A percentile compares a stretch with the other conserved stretches of the same genome.
Conservation (phyloP, 2,329 filamentous ascomycete species). For the Clonostachys chloroleuca region DNA sequence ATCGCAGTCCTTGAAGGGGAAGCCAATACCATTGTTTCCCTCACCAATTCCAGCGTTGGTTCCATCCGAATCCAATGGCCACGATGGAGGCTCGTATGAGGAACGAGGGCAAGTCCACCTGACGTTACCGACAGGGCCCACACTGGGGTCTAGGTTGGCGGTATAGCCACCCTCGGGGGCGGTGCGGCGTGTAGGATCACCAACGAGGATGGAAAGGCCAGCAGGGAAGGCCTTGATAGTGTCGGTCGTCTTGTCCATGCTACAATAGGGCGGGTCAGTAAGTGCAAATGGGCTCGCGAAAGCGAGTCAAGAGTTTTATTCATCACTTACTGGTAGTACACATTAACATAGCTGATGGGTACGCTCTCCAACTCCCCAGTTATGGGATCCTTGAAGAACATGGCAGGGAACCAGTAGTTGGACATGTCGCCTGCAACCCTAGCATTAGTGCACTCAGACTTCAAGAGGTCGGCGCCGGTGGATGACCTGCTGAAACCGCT, state of each 20-base stretch:
- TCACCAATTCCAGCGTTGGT: constrained; percentile 49
- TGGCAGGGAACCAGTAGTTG: constrained; percentile 72
- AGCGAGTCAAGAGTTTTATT: neutral
- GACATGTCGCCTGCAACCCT: constrained; percentile 63
- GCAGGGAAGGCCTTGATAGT: constrained; percentile 65
- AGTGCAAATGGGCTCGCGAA: constrained; percentile 1
- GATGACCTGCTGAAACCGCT: constrained; percentile 62
- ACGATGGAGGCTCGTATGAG: constrained; percentile 42
- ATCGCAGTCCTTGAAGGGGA: constrained; percentile 68
- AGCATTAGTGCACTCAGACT: constrained; percentile 68
- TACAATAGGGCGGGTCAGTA: constrained; percentile 9
- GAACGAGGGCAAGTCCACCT: constrained; percentile 59
- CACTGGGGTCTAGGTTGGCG: constrained; percentile 43
- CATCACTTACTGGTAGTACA: constrained; percentile 65
- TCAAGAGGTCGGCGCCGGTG: constrained; percentile 52
- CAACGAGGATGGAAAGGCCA: constrained; percentile 68
- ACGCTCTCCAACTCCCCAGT: constrained; percentile 63
- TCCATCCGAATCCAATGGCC: constrained; percentile 50
- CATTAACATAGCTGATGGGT: constrained; percentile 66
- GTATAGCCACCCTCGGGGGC: constrained; percentile 49
- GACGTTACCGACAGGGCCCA: constrained; percentile 46
- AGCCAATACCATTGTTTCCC: constrained; percentile 54
- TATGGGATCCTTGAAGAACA: constrained; percentile 63
- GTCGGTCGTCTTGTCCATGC: constrained; percentile 60
- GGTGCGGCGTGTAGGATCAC: constrained; percentile 53